Percentiles rank a stretch among this genome's conserved stretches.
phyloP scores from a whole-genome alignment of 441 rosid genomes.

The Bocquillonia castaneifolia region DNA sequence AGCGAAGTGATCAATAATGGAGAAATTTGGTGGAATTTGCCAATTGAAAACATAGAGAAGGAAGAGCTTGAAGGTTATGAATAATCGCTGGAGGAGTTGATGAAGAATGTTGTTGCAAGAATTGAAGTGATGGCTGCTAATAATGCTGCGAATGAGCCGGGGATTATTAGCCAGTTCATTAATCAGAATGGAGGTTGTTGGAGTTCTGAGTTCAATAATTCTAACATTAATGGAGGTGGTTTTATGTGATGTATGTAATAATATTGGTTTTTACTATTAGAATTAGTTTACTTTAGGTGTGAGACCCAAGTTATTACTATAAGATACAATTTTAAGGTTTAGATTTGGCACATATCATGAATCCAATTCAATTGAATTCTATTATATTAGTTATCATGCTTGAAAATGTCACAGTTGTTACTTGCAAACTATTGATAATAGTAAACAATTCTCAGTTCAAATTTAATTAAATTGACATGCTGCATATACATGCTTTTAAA shows the following conservation, averaged over 20 bases:
- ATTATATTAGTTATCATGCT: too few species aligned
- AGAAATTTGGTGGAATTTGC: constrained; percentile 13
- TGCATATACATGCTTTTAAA: too few species aligned
- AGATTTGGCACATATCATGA: too few species aligned
- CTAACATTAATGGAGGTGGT: not conserved
- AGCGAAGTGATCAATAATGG: not conserved
- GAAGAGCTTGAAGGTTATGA: constrained; percentile 17
- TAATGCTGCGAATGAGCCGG: not conserved
- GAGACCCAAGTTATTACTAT: too few species aligned
- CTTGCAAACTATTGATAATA: too few species aligned
- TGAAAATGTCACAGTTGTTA: too few species aligned
- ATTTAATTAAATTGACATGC: too few species aligned
- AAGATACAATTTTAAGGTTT: too few species aligned
- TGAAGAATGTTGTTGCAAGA: constrained; percentile 6
- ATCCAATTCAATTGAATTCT: too few species aligned
- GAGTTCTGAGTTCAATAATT: not conserved
- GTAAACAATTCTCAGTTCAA: too few species aligned
- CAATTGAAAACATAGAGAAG: not conserved
- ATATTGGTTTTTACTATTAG: too few species aligned
- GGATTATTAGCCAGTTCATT: constrained; percentile 7
- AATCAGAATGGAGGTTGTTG: not conserved
- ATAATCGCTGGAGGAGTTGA: constrained; percentile 8
- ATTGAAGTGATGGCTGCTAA: not conserved
- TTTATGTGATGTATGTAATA: not conserved
- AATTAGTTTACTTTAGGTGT: too few species aligned